These are phyloP conservation scores for Nectriaceae sp. DNA, from an alignment of 2,329 filamentous ascomycete species.

Conservation along the genomic window DNA sequence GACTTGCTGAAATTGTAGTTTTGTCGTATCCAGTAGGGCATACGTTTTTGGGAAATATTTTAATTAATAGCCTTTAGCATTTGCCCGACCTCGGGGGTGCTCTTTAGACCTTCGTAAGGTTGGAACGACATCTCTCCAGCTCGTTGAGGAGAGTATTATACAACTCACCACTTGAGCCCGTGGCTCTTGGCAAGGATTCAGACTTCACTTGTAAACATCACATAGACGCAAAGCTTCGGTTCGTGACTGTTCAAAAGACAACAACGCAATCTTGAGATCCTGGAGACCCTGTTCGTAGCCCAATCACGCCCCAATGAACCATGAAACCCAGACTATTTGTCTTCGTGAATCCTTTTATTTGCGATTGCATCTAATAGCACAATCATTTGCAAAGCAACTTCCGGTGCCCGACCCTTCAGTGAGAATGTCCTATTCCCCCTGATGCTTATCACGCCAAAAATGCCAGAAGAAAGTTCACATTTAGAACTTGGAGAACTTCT, in stretches of 20 bases:
- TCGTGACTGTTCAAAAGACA: constrained; percentile 27
- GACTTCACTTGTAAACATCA: too few species aligned
- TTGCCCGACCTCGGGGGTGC: too few species aligned
- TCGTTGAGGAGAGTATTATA: too few species aligned
- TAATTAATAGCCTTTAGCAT: too few species aligned
- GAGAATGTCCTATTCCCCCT: constrained; percentile 38
- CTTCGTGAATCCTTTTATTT: constrained; percentile 46
- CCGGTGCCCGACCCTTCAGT: constrained; percentile 44
- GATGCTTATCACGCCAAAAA: constrained; percentile 57
- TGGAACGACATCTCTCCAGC: too few species aligned
- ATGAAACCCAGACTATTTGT: constrained; percentile 34
- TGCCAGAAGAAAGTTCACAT: constrained; percentile 50
- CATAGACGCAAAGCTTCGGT: constrained; percentile 14
- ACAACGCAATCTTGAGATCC: constrained; percentile 34
- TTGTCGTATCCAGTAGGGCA: too few species aligned
- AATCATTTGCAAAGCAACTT: constrained; percentile 45
- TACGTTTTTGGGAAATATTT: too few species aligned
- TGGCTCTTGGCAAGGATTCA: too few species aligned
- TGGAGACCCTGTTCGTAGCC: constrained; percentile 29
- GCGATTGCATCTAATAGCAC: constrained; percentile 49
- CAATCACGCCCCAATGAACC: constrained; percentile 31
- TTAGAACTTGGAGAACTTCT: constrained; percentile 99
- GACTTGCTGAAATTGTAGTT: too few species aligned
- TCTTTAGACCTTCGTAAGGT: too few species aligned
- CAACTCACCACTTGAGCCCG: too few species aligned